A percentile compares a stretch with the other conserved stretches of the same genome.
These are phyloP conservation scores for Lojkania enalia DNA, from an alignment of 2,329 filamentous ascomycete genomes.

Conservation along the genomic window DNA sequence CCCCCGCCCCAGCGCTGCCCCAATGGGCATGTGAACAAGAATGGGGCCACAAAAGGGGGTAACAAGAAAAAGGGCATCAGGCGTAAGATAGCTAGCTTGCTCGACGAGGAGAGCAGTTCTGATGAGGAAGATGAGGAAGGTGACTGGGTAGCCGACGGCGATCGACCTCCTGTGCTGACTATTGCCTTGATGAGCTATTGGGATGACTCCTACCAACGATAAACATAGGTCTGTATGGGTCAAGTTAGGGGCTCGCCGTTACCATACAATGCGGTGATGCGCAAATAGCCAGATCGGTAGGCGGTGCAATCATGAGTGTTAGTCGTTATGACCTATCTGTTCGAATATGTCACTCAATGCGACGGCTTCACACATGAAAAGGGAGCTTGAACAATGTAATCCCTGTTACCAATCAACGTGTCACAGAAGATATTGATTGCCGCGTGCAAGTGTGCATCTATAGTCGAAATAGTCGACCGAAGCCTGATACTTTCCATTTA, in stretches of 20 bases:
- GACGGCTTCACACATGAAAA: no score
- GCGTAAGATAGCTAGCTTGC: constrained; percentile 36
- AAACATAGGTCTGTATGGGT: constrained; percentile 48
- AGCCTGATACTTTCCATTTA: no score
- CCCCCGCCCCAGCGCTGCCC: constrained; percentile 38
- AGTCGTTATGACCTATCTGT: no score
- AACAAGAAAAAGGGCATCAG: constrained; percentile 41
- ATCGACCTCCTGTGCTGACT: constrained; percentile 63
- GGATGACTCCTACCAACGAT: not conserved
- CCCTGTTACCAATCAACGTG: no score
- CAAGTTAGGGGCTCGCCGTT: constrained; percentile 60
- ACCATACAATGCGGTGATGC: not conserved
- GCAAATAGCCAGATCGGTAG: no score
- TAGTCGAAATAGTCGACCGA: no score
- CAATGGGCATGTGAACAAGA: constrained; percentile 44
- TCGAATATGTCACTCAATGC: no score
- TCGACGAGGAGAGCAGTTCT: constrained; percentile 59
- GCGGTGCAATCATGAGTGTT: no score
- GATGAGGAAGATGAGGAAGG: constrained; percentile 67
- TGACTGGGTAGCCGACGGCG: constrained; percentile 60
- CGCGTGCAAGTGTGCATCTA: no score
- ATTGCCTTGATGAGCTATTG: not conserved
- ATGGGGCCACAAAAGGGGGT: constrained; percentile 42
- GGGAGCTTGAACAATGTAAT: no score
- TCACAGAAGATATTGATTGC: no score